phyloP scores from a whole-genome alignment of 2,329 filamentous ascomycete genomes.

The Fusarium zealandicum region DNA sequence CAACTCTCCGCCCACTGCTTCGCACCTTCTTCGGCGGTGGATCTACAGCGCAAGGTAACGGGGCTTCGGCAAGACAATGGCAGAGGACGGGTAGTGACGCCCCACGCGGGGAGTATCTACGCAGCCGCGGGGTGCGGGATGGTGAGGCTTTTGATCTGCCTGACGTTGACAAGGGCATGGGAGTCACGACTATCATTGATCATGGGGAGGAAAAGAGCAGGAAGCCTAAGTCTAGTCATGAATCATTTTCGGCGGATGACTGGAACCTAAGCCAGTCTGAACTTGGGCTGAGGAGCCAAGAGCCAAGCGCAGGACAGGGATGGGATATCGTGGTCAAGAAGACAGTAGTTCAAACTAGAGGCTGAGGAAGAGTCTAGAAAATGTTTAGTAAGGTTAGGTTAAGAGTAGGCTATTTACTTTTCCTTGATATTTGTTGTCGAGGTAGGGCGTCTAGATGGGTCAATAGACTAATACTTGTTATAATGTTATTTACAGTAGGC shows the following conservation, averaged over 20 bases:
- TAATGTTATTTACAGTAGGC: too few species aligned
- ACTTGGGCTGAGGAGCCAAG: constrained; percentile 17
- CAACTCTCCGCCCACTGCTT: constrained; percentile 51
- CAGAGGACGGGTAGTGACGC: constrained; percentile 29
- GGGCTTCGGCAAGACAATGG: constrained; percentile 32
- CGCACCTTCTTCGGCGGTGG: constrained; percentile 21
- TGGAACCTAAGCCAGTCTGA: constrained; percentile 39
- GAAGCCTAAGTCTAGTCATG: constrained; percentile 20
- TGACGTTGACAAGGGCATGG: too few species aligned
- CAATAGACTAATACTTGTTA: too few species aligned
- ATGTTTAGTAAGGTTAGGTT: too few species aligned
- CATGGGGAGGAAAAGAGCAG: constrained; percentile 17
- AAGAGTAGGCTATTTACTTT: too few species aligned
- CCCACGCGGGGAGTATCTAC: constrained; percentile 28
- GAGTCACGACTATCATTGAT: constrained; percentile 37
- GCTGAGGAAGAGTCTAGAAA: not conserved
- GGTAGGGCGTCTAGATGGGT: too few species aligned
- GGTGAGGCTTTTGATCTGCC: not conserved
- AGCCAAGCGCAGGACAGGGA: constrained; percentile 9
- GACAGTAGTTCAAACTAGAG: constrained; percentile 36
- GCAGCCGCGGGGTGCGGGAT: constrained; percentile 23
- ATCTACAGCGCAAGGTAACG: constrained; percentile 21
- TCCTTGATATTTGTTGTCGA: too few species aligned
- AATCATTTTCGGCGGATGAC: constrained; percentile 9
- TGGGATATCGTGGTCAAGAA: constrained; percentile 40